These are phyloP conservation scores for Monosporascus sp. DNA, from an alignment of 2,329 filamentous ascomycete genomes.

Conservation along the genomic window DNA sequence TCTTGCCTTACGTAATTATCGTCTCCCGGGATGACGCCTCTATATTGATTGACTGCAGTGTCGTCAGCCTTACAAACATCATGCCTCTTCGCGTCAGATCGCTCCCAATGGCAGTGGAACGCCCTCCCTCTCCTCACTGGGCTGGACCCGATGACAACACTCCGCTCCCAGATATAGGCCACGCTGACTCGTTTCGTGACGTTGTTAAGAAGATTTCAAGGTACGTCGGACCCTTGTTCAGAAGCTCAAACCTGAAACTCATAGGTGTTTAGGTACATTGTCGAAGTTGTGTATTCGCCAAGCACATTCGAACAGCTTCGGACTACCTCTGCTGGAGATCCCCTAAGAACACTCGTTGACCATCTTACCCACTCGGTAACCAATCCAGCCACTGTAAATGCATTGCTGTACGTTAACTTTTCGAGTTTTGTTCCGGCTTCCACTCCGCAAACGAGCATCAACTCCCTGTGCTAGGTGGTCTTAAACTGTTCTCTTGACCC, in stretches of 20 bases:
- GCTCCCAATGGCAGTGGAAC: constrained; percentile 24
- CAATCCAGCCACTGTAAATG: constrained; percentile 67
- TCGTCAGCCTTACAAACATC: neutral
- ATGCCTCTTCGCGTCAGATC: constrained; percentile 40
- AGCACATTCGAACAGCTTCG: constrained; percentile 70
- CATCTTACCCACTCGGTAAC: constrained; percentile 59
- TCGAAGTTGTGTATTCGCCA: constrained; percentile 57
- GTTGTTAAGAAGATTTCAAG: constrained; percentile 63
- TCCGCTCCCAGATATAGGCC: constrained; percentile 49
- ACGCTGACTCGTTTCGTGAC: constrained; percentile 56
- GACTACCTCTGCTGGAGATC: constrained; percentile 58
- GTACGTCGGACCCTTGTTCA: constrained; percentile 32
- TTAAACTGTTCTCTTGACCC: too few species aligned
- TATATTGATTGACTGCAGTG: neutral
- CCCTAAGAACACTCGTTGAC: constrained; percentile 53
- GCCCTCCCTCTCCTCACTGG: constrained; percentile 31
- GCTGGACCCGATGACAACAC: constrained; percentile 20
- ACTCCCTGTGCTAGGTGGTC: neutral
- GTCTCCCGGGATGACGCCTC: neutral
- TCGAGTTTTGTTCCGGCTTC: neutral
- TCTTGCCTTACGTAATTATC: neutral
- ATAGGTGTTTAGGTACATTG: constrained; percentile 49
- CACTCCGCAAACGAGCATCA: neutral
- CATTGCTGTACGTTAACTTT: constrained; percentile 56
- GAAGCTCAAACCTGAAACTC: constrained; percentile 3